A percentile compares a stretch with the other conserved stretches of the same genome.
These are phyloP conservation scores for Eragrostis nindensis DNA, from an alignment of 176 grass and related monocot species.

Conservation along the genomic window DNA sequence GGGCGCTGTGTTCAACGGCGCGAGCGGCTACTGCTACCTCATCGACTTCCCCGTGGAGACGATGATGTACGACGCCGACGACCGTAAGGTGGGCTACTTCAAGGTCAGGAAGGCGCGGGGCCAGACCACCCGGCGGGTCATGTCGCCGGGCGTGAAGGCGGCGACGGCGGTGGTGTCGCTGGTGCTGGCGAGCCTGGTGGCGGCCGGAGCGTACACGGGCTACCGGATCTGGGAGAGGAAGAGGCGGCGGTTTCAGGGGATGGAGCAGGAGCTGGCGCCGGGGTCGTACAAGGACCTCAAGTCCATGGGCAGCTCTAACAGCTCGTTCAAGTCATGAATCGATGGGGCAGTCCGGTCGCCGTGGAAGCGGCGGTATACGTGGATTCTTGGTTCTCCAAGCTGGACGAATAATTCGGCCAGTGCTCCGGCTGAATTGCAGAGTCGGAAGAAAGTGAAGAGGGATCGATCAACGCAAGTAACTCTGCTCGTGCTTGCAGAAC, in stretches of 20 bases:
- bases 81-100: too few relatives aligned
- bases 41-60: constrained; percentile 66
- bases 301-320: not conserved
- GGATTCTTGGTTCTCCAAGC: not conserved
- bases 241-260: too few relatives aligned
- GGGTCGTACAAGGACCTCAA: constrained; percentile 60
- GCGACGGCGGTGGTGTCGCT: too few relatives aligned
- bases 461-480: not conserved
- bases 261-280: too few relatives aligned
- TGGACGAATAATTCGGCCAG: too few relatives aligned
- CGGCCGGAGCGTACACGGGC: too few relatives aligned
- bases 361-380: not conserved
- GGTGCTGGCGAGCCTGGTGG: too few relatives aligned
- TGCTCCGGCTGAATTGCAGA: not conserved
- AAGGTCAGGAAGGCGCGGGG: too few relatives aligned
- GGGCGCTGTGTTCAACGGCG: constrained; percentile 31
- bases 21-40: constrained; percentile 55
- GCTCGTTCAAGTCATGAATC: too few relatives aligned
- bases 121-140: not conserved
- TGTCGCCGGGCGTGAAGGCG: too few relatives aligned
- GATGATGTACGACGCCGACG: not conserved
- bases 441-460: not conserved
- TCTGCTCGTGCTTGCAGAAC: not conserved
- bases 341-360: too few relatives aligned
- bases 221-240: too few relatives aligned